Conservation (phyloP, 2,329 filamentous ascomycete species). For the Paraphoma sp. region DNA sequence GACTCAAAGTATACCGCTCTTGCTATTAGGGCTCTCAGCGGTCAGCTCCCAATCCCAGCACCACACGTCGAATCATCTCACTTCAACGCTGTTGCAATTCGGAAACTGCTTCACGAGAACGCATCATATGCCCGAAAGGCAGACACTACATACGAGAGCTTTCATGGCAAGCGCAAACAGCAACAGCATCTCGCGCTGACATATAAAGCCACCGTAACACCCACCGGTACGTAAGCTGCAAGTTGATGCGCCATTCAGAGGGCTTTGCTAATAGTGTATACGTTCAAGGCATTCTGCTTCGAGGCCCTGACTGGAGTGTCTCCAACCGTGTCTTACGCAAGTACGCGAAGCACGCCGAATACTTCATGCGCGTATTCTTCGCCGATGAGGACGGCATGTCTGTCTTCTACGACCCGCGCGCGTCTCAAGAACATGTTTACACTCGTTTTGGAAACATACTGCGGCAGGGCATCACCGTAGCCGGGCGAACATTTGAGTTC, state of each 20-base stretch:
- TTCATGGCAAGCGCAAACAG: slow-evolving; percentile 58
- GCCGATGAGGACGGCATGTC: slow-evolving; percentile 74
- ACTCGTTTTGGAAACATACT: slow-evolving; percentile 66
- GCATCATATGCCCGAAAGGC: slow-evolving; percentile 7
- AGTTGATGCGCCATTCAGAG: background rate
- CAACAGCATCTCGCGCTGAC: slow-evolving; percentile 52
- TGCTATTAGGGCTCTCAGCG: slow-evolving; percentile 73
- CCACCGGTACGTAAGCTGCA: slow-evolving; percentile 35
- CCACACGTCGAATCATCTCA: slow-evolving; percentile 15
- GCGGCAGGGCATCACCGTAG: slow-evolving; percentile 58
- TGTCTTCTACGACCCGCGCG: slow-evolving; percentile 62
- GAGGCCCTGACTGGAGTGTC: slow-evolving; percentile 63
- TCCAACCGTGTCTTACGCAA: slow-evolving; percentile 51
- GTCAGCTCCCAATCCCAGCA: slow-evolving; percentile 46
- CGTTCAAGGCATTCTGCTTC: slow-evolving; percentile 41
- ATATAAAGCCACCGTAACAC: slow-evolving; percentile 61
- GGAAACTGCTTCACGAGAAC: slow-evolving; percentile 12
- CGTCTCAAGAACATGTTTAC: slow-evolving; percentile 35
- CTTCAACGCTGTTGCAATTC: slow-evolving; percentile 11
- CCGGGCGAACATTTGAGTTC: slow-evolving; percentile 37
- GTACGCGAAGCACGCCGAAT: slow-evolving; percentile 28
- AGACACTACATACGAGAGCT: slow-evolving; percentile 65
- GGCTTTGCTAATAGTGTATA: background rate
- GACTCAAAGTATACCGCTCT: slow-evolving; percentile 65
- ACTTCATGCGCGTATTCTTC: slow-evolving; percentile 68